phyloP scores from a whole-genome alignment of 2,329 filamentous ascomycete genomes.

The Dissoconium aciculare region DNA sequence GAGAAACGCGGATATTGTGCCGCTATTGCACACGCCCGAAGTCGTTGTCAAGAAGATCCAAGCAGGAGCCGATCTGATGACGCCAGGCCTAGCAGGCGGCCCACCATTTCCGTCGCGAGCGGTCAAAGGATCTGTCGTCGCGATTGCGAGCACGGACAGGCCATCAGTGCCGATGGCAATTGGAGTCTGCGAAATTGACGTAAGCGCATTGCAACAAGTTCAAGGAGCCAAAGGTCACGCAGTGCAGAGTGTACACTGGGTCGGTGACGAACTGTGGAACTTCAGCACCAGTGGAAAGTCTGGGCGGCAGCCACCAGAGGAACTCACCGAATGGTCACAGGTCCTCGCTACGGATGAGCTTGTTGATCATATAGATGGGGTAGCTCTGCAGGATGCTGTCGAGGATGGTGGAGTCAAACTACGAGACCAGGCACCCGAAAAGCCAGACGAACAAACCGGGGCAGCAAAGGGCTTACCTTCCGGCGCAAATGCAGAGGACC shows the following conservation, averaged over 20 bases:
- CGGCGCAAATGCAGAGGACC: conserved; percentile 8
- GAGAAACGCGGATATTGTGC: conserved; percentile 46
- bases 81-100: conserved; percentile 48
- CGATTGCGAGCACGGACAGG: conserved; percentile 43
- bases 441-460: conserved; percentile 12
- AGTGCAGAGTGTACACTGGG: conserved; percentile 51
- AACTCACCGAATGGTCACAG: conserved; percentile 37
- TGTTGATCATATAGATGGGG: conserved; percentile 26
- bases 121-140: conserved; percentile 46
- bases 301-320: conserved; percentile 38
- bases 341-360: conserved; percentile 23
- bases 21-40: conserved; percentile 48
- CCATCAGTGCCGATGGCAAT: conserved; percentile 49
- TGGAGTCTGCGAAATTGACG: conserved; percentile 49
- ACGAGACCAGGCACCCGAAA: neutral
- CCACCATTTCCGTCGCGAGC: conserved; percentile 48
- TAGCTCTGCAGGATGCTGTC: conserved; percentile 32
- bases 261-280: conserved; percentile 53
- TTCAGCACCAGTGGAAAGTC: conserved; percentile 42
- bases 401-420: conserved; percentile 34
- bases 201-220: conserved; percentile 39
- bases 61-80: conserved; percentile 54
- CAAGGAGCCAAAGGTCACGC: conserved; percentile 50
- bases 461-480: conserved; percentile 9
- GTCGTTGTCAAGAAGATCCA: conserved; percentile 49